Conservation (phyloP, 495 filamentous ascomycete genomes). For the Cryomyces minteri region DNA sequence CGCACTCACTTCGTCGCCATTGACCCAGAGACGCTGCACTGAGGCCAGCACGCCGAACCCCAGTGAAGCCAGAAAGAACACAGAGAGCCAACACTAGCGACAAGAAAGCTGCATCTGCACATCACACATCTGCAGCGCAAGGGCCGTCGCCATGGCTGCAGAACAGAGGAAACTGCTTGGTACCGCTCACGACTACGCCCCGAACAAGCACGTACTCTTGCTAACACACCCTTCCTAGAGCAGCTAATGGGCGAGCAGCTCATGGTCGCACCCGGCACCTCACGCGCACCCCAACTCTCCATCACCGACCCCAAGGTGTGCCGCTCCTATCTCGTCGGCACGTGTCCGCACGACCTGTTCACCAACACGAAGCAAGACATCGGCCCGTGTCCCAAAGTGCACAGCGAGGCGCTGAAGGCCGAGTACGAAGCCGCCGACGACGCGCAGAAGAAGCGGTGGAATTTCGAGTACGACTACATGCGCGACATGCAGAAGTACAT, state of each 20-base stretch:
- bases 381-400: conserved; percentile 76
- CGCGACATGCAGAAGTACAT: conserved; percentile 90
- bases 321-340: conserved; percentile 83
- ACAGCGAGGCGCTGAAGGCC: conserved; percentile 69
- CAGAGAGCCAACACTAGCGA: too few species aligned
- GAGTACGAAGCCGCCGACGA: conserved; percentile 60
- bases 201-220: not conserved
- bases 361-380: conserved; percentile 99
- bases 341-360: conserved; percentile 97
- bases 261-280: conserved; percentile 52
- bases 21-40: too few species aligned
- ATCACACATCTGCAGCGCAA: not conserved
- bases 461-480: conserved; percentile 92
- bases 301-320: conserved; percentile 91
- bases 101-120: too few species aligned
- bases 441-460: conserved; percentile 56
- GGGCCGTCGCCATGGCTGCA: conserved; percentile 48
- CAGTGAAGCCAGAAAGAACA: too few species aligned
- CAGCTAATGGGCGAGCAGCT: conserved; percentile 66
- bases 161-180: conserved; percentile 92
- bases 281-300: conserved; percentile 58
- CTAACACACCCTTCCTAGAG: conserved; percentile 12
- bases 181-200: conserved; percentile 14
- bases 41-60: not conserved
- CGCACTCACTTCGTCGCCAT: too few species aligned